A percentile compares a stretch with the other conserved stretches of the same genome.
These are phyloP conservation scores for Colletotrichum sp. DNA, from an alignment of 2,329 filamentous ascomycete genomes.

Conservation along the genomic window DNA sequence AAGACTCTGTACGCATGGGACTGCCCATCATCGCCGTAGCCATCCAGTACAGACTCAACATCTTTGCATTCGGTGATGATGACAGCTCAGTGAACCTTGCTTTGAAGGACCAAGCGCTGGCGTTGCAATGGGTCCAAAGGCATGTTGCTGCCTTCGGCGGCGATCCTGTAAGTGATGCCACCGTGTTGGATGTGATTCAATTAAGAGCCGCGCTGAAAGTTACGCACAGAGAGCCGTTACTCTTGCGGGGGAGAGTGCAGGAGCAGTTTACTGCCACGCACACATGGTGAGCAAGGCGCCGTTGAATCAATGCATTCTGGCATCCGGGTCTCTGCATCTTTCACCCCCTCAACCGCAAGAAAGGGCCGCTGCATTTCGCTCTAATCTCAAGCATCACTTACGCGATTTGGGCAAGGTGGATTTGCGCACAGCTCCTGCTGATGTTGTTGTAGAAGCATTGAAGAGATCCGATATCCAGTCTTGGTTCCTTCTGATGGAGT, in stretches of 20 bases:
- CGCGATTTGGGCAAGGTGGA: not conserved
- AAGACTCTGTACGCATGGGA: conserved; percentile 33
- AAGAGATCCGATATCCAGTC: conserved; percentile 40
- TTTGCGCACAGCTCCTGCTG: conserved; percentile 30
- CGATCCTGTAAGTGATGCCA: conserved; percentile 22
- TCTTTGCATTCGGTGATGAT: conserved; percentile 46
- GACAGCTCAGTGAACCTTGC: conserved; percentile 39
- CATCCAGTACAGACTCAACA: conserved; percentile 27
- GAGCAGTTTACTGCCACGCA: conserved; percentile 48
- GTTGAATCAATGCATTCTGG: conserved; percentile 38
- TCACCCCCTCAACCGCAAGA: conserved; percentile 42
- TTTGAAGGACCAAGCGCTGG: conserved; percentile 35
- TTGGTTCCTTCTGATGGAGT: conserved; percentile 45
- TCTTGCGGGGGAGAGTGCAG: conserved; percentile 49
- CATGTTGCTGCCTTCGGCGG: conserved; percentile 32
- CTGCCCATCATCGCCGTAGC: conserved; percentile 24
- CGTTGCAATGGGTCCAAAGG: conserved; percentile 32
- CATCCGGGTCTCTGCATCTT: conserved; percentile 46
- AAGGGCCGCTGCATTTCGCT: not conserved
- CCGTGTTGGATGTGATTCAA: not conserved
- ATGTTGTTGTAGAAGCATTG: conserved; percentile 36
- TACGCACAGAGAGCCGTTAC: conserved; percentile 39
- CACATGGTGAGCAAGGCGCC: conserved; percentile 37
- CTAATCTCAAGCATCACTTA: not conserved
- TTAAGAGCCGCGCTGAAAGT: not conserved